Evolutionary conservation across 2,329 filamentous ascomycete genomes (phyloP), one percentile per base, ranked within the genome.

Genomic region (Fusarium caatingaense): DNA sequence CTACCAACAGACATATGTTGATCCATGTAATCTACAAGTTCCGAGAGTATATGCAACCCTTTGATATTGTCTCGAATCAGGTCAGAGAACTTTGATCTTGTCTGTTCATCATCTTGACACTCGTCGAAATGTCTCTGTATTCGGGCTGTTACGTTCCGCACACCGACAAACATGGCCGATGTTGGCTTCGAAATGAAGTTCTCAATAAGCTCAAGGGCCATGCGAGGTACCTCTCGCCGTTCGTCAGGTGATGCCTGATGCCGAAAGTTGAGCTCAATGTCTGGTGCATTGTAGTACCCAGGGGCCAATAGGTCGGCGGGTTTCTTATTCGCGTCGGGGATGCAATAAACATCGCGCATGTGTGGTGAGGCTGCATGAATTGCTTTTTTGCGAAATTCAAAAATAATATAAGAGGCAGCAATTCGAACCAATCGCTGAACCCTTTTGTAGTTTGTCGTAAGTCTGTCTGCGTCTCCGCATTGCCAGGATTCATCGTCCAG

Each of bases 41-140:
- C 65, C n/a, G 66, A 64, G 13, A 76, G 54, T 6, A 71, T 27
- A 32, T 74, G 66, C 32, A 74, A 30, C 28, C 66, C 45, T n/a
- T 74, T 68, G 18, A 74, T 61, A 60, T 68, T 21, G 69, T 63
- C n/a, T 56, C 62, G 10, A 20, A 74, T 28, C 78, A 76, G 50
- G 12, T 30, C 27, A 20, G 73, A 71, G 48, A 75, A 72, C 6
- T 56, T 48, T 2, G 12, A 21, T 13, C 37, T 47, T 23, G 50
- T 53, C 15, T 57, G 48, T 8, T 58, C 51, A 9, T 70, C 62
- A 25, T 63, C 49, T 13, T 72, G 68, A 23, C 50, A 60, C 25
- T 71, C 69, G 7, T 72, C 71, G 12, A 74, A 45, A 27, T 66
- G 63, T 37, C 46, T 50, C 57, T 69, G 68, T 18, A 74, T 49